A percentile compares a stretch with the other conserved stretches of the same genome.
These are phyloP conservation scores for Nidularia pulvinata DNA, from an alignment of 768 basidiomycete genomes.

Conservation along the genomic window DNA sequence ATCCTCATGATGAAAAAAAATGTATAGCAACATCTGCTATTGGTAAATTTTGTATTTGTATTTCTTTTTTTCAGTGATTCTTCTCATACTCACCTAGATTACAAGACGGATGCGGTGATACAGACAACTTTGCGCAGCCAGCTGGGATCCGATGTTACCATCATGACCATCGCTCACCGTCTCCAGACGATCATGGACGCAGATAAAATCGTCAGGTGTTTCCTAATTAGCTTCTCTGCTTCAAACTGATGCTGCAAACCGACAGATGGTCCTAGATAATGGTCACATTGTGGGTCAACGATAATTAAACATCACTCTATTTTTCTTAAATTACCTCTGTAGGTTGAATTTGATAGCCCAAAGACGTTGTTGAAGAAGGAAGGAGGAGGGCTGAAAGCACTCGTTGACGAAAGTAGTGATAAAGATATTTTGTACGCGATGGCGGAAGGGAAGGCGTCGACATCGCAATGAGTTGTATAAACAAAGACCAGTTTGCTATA, in stretches of 20 bases:
- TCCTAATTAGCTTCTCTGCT: not conserved
- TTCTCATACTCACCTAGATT: conserved; percentile 24
- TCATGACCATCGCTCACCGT: conserved; percentile 66
- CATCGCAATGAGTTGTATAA: not conserved
- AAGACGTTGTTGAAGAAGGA: conserved; percentile 48
- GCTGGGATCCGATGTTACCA: conserved; percentile 51
- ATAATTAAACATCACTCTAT: not conserved
- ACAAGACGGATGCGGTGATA: conserved; percentile 63
- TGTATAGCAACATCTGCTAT: conserved; percentile 36
- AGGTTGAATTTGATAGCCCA: conserved; percentile 60
- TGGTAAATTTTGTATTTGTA: conserved; percentile 20
- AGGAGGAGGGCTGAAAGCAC: conserved; percentile 44
- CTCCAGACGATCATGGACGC: conserved; percentile 63
- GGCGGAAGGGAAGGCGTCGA: conserved; percentile 13
- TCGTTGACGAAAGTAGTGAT: conserved; percentile 61
- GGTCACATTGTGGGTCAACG: conserved; percentile 28
- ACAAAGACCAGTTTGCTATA: too few relatives aligned
- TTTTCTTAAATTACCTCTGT: not conserved
- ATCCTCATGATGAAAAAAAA: not conserved
- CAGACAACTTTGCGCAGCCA: conserved; percentile 68
- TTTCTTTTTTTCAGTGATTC: too few relatives aligned
- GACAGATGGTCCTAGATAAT: conserved; percentile 43
- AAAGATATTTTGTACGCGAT: conserved; percentile 44
- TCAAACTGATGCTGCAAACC: not conserved
- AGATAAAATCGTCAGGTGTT: conserved; percentile 27